Base-by-base conservation (phyloP, 306 rosid genomes). In the Quercus ilex region DNA sequence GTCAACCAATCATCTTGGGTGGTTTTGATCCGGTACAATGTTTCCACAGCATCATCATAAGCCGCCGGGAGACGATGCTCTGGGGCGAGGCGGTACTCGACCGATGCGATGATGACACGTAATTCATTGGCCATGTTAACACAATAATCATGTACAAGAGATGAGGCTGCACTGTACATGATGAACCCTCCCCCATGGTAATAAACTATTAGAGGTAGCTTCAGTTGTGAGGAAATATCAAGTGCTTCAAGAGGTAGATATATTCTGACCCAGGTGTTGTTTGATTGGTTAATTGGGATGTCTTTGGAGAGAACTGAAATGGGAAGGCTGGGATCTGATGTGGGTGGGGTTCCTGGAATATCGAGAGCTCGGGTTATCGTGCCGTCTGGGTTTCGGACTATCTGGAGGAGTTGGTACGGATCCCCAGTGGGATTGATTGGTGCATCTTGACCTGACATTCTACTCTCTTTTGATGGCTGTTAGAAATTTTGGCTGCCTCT, bases 51-150 rank as follows among this genome's bases (percentile, higher is more conserved):
- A 38, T 87, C 91, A 0, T 90, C 87, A 21, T 69, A 90, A 0
- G 93, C 88, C 1, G 87, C 90, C 3, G 90, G 90, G 17, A 81
- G 82, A 8, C 86, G 85, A 55, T 88, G 86, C 74, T 87, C 90
- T 4, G 87, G 93, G 4, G 90, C 83, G 1, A 90, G 88, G 15
- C 87, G 82, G 81, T 87, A 90, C 9, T 77, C 87, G 8, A 88
- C 81, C 19, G 93, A 88, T 20, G 70, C 86, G 2, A 90, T 75
- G 53, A 86, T 23, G 3, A 81, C 83, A 3, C 15, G 52, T 23
- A 70, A 5, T 2, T 46, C 12, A 1, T 56, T 21, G 0, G 87
- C 90, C 49, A 86, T 21, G 46, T 35, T 23, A 1, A 68, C 49
- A 20, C 87, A 83, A 14, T 79, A 75, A 31, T 81, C 58, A 11